Conservation (phyloP, 148 eudicot genomes). For the Camellia japonica region DNA sequence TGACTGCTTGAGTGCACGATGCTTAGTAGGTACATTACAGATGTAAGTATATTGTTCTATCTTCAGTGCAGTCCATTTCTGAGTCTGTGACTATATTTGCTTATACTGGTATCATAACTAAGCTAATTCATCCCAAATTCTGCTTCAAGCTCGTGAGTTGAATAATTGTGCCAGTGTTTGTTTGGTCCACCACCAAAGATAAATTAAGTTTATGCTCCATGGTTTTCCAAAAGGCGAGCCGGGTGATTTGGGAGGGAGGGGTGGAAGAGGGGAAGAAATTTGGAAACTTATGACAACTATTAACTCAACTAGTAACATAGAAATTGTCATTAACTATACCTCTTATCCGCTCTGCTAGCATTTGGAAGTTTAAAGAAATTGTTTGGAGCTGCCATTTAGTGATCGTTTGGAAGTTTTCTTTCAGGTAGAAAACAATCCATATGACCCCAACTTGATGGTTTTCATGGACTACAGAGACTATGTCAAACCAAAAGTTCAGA, state of each 20-base stretch:
- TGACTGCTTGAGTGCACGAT: too few species aligned
- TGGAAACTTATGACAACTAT: neutral
- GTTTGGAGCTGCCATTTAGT: conserved; percentile 7
- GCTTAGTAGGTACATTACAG: too few species aligned
- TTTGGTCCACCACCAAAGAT: neutral
- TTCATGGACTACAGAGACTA: conserved; percentile 97
- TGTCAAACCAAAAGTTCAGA: conserved; percentile 41
- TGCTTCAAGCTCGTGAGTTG: neutral
- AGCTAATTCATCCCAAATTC: neutral
- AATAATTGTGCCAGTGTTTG: neutral
- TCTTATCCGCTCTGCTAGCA: neutral
- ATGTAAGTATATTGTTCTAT: too few species aligned
- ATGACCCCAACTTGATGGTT: conserved; percentile 90
- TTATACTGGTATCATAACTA: neutral
- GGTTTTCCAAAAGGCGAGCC: neutral
- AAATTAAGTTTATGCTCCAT: neutral
- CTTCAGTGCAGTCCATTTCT: too few species aligned
- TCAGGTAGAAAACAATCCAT: conserved; percentile 89
- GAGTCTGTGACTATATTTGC: neutral
- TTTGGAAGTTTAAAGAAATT: neutral
- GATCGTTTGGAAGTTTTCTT: conserved; percentile 3
- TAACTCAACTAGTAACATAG: neutral
- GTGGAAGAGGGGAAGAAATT: neutral
- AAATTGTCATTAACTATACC: neutral
- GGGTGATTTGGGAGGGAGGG: neutral